A percentile compares a stretch with the other conserved stretches of the same genome.
Conservation (phyloP, 441 rosid genomes). For the Theobroma grandiflorum region DNA sequence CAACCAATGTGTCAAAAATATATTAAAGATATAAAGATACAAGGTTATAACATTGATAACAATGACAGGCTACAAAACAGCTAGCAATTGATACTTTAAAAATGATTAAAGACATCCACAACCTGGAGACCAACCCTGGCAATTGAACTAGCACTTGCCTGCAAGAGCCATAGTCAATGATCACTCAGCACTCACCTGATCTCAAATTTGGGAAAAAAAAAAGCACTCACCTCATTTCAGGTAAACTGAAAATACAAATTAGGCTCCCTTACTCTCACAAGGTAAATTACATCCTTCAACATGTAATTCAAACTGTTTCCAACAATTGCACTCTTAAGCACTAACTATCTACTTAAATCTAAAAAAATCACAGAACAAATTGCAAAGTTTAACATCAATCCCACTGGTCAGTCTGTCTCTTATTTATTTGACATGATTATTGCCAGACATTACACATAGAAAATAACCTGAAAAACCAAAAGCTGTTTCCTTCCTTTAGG, state of each 20-base stretch:
- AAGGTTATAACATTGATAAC: not conserved
- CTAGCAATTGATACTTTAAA: not conserved
- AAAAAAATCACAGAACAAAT: not conserved
- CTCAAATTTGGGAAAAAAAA: not conserved
- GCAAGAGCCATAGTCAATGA: not conserved
- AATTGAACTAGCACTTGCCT: not conserved
- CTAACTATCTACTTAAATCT: not conserved
- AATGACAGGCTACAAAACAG: not conserved
- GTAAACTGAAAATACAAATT: not conserved
- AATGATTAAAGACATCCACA: not conserved
- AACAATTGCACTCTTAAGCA: not conserved
- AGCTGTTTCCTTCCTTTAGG: constrained; percentile 7
- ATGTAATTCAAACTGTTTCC: not conserved
- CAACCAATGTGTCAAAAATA: not conserved
- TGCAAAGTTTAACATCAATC: not conserved
- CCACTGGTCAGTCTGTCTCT: not conserved
- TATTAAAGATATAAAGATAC: not conserved
- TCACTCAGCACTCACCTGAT: constrained; percentile 14
- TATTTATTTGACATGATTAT: not conserved
- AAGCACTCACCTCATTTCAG: not conserved
- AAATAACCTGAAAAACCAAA: not conserved
- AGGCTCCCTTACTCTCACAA: not conserved
- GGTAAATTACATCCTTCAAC: not conserved
- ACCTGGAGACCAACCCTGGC: not conserved
- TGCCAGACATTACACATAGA: not conserved